phyloP scores from a whole-genome alignment of 257 asterid genomes.

The Rehmannia glutinosa region DNA sequence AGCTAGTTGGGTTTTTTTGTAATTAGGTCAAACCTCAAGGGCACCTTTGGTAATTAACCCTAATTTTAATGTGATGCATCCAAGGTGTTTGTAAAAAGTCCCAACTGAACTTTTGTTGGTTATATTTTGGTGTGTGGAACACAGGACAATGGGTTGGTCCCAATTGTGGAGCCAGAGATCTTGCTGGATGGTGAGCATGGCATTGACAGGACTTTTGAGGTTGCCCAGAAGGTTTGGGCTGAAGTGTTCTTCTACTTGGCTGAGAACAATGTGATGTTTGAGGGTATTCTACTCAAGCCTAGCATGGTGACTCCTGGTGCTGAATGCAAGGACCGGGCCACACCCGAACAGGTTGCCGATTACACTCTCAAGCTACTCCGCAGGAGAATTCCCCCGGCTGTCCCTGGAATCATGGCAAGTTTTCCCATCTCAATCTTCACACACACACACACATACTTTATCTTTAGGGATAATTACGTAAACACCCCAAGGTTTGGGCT shows the following conservation, averaged over 20 bases:
- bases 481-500: too few species aligned
- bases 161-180: slow-evolving; percentile 93
- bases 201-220: slow-evolving; percentile 84
- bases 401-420: slow-evolving; percentile 41
- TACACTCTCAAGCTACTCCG: slow-evolving; percentile 79
- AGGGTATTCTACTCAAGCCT: slow-evolving; percentile 89
- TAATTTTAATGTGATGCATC: too few species aligned
- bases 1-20: too few species aligned
- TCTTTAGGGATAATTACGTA: too few species aligned
- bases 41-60: too few species aligned
- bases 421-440: neutral
- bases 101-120: too few species aligned
- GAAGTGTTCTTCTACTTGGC: slow-evolving; percentile 93
- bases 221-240: slow-evolving; percentile 78
- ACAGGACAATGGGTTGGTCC: slow-evolving; percentile 85
- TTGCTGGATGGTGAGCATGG: slow-evolving; percentile 82
- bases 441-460: too few species aligned
- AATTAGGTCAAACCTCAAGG: too few species aligned
- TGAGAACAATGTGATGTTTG: slow-evolving; percentile 77
- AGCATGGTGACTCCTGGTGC: slow-evolving; percentile 99
- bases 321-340: slow-evolving; percentile 69
- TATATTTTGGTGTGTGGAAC: neutral
- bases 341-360: slow-evolving; percentile 63
- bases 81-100: too few species aligned
- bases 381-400: slow-evolving; percentile 44